Evolutionary conservation across 345 rosid genomes (phyloP), one percentile per base, ranked within the genome.

Genomic region (Chamaenerion angustifolium): DNA sequence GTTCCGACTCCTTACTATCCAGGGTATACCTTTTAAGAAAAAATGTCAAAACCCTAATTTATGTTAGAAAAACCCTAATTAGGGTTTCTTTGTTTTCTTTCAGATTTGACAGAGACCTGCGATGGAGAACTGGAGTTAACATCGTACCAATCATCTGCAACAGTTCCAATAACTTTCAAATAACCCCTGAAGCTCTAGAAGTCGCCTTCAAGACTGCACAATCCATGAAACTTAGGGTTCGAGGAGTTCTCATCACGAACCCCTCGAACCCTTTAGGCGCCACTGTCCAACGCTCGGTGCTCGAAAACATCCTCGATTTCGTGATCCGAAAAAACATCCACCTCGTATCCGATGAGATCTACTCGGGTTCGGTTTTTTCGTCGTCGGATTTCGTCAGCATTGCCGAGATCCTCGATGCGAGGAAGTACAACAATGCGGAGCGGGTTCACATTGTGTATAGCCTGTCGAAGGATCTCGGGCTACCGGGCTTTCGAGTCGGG

Each of bases 401-500:
- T 6, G 63, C 74, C 47, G 83, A 78, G 52, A 47, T 75, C 45
- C 49, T 78, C n/a, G 60, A 67, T 44, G 70, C 62, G 21, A 58
- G 64, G 57, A 43, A 65, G 23, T 48, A 35, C 6, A 54, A 66
- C 42, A 64, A 57, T 21, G 45, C 56, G 56, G 60, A 23, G 16
- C 13, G 56, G 23, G 75, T 78, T 43, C 83, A 78, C 61, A 65
- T 74, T 18, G 76, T 78, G 14, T 71, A 69, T 42, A 78, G 83
- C 54, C 74, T 78, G 10, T 78, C 83, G 1, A 78, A 78, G 31
- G 83, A 74, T 49, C 68, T 78, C 44, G 80, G 83, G 6, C 73
- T 74, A 12, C 80, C 83, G 0, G 83, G 83, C 13, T 78, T 78
- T 52, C 60, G 78, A 6, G 80, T 74, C 16, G 83, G 78, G 42